phyloP scores from a whole-genome alignment of 352 stramenopile genomes.

The Saprolegnia parasitica region DNA sequence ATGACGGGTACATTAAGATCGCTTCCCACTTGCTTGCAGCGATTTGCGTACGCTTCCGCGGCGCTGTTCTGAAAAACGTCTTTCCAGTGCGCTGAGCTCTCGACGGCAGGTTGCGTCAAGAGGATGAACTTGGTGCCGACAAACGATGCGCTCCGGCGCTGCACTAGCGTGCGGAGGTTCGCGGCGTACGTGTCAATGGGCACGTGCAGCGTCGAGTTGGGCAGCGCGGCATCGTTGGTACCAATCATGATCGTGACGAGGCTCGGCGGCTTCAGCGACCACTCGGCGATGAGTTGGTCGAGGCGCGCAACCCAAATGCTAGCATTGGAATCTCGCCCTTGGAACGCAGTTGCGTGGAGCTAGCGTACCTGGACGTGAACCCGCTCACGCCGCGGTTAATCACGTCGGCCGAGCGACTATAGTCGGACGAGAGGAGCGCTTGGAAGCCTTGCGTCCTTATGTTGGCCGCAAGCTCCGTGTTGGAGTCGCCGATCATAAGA shows the following conservation, averaged over 20 bases:
- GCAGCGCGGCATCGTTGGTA: neutral
- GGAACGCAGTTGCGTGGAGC: neutral
- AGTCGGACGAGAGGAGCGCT: neutral
- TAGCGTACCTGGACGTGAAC: neutral
- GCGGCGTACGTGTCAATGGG: neutral
- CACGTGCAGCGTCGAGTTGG: neutral
- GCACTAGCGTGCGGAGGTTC: neutral
- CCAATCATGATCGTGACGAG: neutral
- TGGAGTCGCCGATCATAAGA: neutral
- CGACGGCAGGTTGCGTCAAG: neutral
- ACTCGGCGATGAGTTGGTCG: neutral
- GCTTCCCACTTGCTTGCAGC: neutral
- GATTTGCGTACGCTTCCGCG: neutral
- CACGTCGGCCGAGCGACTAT: neutral
- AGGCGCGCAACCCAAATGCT: neutral
- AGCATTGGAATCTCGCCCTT: neutral
- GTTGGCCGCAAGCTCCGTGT: neutral
- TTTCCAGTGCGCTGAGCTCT: neutral
- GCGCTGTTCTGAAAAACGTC: neutral
- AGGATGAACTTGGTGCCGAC: neutral
- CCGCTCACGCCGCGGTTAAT: constrained; percentile 10
- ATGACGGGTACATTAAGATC: neutral
- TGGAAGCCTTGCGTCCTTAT: neutral
- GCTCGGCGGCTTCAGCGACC: neutral
- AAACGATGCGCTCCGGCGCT: neutral